phyloP scores from a whole-genome alignment of 306 rosid species.

The Cucumis sativus region Cucumber_9930_V3 NC_026659.2:26960501-26961000 shows the following conservation, averaged over 20 bases:
- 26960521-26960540: constrained; percentile 14
- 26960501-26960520: constrained; percentile 86
- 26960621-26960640: constrained; percentile 76
- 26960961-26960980: not conserved
- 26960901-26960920: constrained; percentile 63
- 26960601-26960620: constrained; percentile 31
- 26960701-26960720: constrained; percentile 98
- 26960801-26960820: constrained; percentile 90
- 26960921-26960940: not conserved
- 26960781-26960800: constrained; percentile 12
- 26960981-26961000: not conserved
- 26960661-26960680: constrained; percentile 54
- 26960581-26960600: constrained; percentile 22
- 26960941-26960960: not conserved
- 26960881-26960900: constrained; percentile 70
- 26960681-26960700: constrained; percentile 61
- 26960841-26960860: constrained; percentile 65
- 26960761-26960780: not conserved
- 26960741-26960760: not conserved
- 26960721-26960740: not conserved
- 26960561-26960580: constrained; percentile 6
- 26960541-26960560: constrained; percentile 3
- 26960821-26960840: constrained; percentile 69
- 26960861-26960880: constrained; percentile 71
- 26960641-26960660: constrained; percentile 63